phyloP scores from a whole-genome alignment of 2,329 filamentous ascomycete species.

The Aspergillus transmontanensis region DNA sequence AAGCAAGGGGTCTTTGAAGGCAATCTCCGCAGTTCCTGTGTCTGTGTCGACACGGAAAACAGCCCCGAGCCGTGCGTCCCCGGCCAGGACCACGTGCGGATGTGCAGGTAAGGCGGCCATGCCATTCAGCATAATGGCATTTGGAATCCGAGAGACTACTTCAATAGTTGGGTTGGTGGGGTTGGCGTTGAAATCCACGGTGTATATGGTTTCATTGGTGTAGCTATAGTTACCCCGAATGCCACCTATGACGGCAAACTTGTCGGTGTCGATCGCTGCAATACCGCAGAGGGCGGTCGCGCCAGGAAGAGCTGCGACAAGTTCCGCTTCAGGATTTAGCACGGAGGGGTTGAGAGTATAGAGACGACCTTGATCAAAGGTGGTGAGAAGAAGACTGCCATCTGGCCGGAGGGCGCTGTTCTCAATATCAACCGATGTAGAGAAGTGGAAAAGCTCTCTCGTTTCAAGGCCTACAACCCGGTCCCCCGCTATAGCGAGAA shows the following conservation, averaged over 20 bases:
- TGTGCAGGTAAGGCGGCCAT: slow-evolving; percentile 17
- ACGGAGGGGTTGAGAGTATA: slow-evolving; percentile 14
- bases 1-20: slow-evolving; percentile 9
- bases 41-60: slow-evolving; percentile 20
- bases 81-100: slow-evolving; percentile 18
- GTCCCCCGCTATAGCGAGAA: neutral
- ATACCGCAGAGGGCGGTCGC: slow-evolving; percentile 23
- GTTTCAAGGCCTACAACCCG: neutral
- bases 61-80: slow-evolving; percentile 19
- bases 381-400: slow-evolving; percentile 23
- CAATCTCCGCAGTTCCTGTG: slow-evolving; percentile 12
- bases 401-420: slow-evolving; percentile 19
- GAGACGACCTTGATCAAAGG: slow-evolving; percentile 17
- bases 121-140: slow-evolving; percentile 23
- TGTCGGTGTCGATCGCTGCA: slow-evolving; percentile 19
- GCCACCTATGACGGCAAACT: slow-evolving; percentile 22
- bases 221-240: slow-evolving; percentile 19
- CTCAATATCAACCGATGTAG: slow-evolving; percentile 14
- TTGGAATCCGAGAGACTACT: slow-evolving; percentile 12
- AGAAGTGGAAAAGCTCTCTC: slow-evolving; percentile 19
- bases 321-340: slow-evolving; percentile 5
- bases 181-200: slow-evolving; percentile 17
- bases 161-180: neutral
- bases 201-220: slow-evolving; percentile 18
- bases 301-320: slow-evolving; percentile 16